Evolutionary conservation across 306 rosid genomes (phyloP), one percentile per base, ranked within the genome.

Genomic region (Trifolium subterraneum): DNA sequence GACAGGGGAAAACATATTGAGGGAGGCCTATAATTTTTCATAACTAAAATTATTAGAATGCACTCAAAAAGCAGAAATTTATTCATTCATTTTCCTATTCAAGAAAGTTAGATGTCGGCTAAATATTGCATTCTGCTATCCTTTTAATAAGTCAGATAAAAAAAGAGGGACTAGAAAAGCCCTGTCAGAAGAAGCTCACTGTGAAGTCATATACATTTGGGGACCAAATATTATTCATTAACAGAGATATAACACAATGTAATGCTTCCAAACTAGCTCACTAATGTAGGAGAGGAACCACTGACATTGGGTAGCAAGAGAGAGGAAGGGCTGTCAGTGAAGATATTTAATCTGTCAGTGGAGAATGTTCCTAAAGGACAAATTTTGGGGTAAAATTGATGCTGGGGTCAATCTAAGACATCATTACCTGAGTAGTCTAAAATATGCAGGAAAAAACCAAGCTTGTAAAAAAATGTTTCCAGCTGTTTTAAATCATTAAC

Each of bases 391-490:
- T 54, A 76, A 72, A 22, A 15, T 68, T 67, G 54, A 76, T 27
- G 66, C 74, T 50, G 70, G 41, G 74, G 74, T 73, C 74, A 76
- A 48, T 62, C 35, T 27, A 68, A 45, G 77, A 66, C 63, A 65
- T 67, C 66, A 56, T 67, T 86, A 94, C 98, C 98, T 82, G 97
- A 86, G 79, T 87, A 91, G 83, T 94, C 98, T 70, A 94, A 81
- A 79, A 94, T 86, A 84, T 91, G 94, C 47, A 94, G 89, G 88
- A 91, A 94, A 83, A 94, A 94, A 73, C 96, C 88, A 77, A 90
- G 98, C 88, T 94, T 94, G 88, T 94, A 94, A 79, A 94, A 91
- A 78, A 94, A 91, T 50, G 94, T 86, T 84, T 93, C 97, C 81
- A 91, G 85, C 81, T 84, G 97, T 79, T 93, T 93, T 72, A 93